Evolutionary conservation across 2,329 filamentous ascomycete species (phyloP).

Genomic region (Xylariaceae sp.): DNA sequence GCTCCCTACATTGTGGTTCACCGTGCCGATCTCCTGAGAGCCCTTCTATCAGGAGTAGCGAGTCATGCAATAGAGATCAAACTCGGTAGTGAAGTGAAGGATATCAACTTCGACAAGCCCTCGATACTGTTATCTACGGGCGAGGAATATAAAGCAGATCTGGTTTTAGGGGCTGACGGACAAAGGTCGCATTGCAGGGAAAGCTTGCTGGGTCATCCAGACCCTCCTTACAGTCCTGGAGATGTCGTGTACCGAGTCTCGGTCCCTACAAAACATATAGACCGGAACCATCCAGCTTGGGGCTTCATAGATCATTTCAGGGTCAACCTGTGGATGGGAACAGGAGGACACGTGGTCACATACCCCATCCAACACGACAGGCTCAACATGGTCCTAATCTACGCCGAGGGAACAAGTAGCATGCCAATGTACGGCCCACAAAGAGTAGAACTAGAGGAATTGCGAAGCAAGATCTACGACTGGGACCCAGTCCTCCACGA

Average conservation of each 20-base stretch:
- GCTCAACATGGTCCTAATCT: conserved; percentile 14
- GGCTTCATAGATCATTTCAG: not conserved
- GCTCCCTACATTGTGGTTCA: conserved; percentile 8
- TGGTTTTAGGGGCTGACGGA: conserved; percentile 12
- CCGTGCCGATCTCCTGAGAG: conserved; percentile 8
- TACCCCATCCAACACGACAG: conserved; percentile 10
- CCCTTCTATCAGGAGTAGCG: not conserved
- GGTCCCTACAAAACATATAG: not conserved
- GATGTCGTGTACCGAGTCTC: conserved; percentile 5
- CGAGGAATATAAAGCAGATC: conserved; percentile 5
- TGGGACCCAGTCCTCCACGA: conserved; percentile 16
- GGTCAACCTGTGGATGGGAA: conserved; percentile 17
- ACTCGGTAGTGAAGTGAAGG: conserved; percentile 7
- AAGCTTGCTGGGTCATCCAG: not conserved
- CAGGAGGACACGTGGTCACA: conserved; percentile 9
- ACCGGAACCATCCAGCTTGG: not conserved
- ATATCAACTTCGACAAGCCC: conserved; percentile 4
- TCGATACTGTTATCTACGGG: conserved; percentile 5
- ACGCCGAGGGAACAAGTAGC: conserved; percentile 3
- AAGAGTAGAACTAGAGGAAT: not conserved
- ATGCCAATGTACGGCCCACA: conserved; percentile 9
- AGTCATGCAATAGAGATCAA: conserved; percentile 8
- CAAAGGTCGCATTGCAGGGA: conserved; percentile 6
- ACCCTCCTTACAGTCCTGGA: conserved; percentile 8
- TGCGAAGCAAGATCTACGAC: not conserved